Conservation (phyloP, 805 yeast genomes). For the Spathaspora sp. region DNA sequence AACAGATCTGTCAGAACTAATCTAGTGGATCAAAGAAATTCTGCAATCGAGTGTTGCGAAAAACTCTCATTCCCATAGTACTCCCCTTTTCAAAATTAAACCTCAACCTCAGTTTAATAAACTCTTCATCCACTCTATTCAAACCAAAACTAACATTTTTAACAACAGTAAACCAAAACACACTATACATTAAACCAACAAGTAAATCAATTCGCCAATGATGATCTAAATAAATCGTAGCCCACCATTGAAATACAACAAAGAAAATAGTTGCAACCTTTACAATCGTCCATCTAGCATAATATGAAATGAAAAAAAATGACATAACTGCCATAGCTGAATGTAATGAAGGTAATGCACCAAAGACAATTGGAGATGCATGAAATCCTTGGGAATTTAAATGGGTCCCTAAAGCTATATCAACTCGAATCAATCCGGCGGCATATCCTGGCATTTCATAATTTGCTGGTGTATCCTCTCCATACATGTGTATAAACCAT, state of each 20-base stretch:
- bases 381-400: slow-evolving; percentile 61
- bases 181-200: slow-evolving; percentile 47
- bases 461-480: slow-evolving; percentile 50
- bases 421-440: slow-evolving; percentile 68
- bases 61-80: slow-evolving; percentile 65
- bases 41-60: slow-evolving; percentile 45
- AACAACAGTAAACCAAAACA: slow-evolving; percentile 8
- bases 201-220: slow-evolving; percentile 66
- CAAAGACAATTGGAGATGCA: slow-evolving; percentile 64
- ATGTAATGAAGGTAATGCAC: slow-evolving; percentile 63
- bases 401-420: slow-evolving; percentile 54
- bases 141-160: slow-evolving; percentile 11
- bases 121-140: slow-evolving; percentile 17
- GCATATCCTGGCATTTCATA: slow-evolving; percentile 73
- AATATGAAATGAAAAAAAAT: slow-evolving; percentile 40
- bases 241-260: slow-evolving; percentile 67
- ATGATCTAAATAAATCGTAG: slow-evolving; percentile 69
- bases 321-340: slow-evolving; percentile 61
- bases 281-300: slow-evolving; percentile 30
- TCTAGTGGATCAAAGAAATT: slow-evolving; percentile 48
- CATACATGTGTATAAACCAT: slow-evolving; percentile 64
- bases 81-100: slow-evolving; percentile 41
- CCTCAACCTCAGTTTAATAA: slow-evolving; percentile 32
- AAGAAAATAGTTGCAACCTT: slow-evolving; percentile 38
- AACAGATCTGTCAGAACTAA: too few relatives aligned